Percentiles rank a stretch among this genome's conserved stretches.
phyloP scores from a whole-genome alignment of 257 asterid genomes.

The Solanum tacnaense region DNA sequence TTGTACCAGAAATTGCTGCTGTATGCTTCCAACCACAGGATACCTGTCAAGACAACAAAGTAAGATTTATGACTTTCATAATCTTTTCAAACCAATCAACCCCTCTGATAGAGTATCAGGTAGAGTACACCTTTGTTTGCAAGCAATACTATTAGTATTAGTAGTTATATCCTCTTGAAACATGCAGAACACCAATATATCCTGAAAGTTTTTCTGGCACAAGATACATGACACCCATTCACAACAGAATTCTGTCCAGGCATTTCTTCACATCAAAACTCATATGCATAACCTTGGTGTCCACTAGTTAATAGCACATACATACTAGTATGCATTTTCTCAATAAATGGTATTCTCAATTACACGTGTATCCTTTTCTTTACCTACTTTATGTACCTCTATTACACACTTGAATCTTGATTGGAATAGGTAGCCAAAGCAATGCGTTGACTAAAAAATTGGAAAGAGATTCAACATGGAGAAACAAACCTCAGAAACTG shows the following conservation, averaged over 20 bases:
- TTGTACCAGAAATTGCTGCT: constrained; percentile 86
- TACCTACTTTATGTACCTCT: neutral
- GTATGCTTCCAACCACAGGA: constrained; percentile 99
- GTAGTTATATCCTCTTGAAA: neutral
- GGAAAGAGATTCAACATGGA: neutral
- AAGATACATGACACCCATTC: neutral
- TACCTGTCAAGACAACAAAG: constrained; percentile 39
- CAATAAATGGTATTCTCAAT: neutral
- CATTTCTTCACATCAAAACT: neutral
- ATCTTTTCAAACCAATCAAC: neutral
- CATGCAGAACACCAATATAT: neutral
- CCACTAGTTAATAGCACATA: neutral
- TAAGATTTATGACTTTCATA: neutral
- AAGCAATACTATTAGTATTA: neutral
- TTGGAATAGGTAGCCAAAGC: neutral
- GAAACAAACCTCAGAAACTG: constrained; percentile 63
- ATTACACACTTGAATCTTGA: neutral
- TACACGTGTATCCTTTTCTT: neutral
- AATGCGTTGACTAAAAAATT: neutral
- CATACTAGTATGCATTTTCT: neutral
- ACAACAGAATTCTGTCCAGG: neutral
- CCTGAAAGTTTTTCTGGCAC: neutral
- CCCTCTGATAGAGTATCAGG: neutral
- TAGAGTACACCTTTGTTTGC: neutral
- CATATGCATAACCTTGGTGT: neutral